phyloP scores from a whole-genome alignment of 345 rosid species.

The Citrus australasica region DNA sequence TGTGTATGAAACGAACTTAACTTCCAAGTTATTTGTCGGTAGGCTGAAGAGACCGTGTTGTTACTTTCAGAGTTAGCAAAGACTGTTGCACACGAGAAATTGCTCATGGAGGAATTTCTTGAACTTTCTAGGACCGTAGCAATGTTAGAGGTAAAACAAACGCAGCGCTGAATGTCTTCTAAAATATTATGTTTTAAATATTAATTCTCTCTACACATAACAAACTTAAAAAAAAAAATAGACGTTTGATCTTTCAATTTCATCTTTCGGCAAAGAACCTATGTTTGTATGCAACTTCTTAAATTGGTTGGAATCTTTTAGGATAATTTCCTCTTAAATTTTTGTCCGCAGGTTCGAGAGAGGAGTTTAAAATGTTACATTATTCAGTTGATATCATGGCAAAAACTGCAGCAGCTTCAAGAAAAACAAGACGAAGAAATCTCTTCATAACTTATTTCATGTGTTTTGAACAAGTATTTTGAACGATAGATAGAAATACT shows the following conservation, averaged over 20 bases:
- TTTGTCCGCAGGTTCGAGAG: conserved; percentile 52
- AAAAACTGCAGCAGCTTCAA: conserved; percentile 18
- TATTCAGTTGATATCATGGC: conserved; percentile 30
- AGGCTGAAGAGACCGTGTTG: conserved; percentile 40
- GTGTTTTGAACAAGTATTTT: neutral
- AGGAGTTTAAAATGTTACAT: conserved; percentile 48
- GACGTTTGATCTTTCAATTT: neutral
- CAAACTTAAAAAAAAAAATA: neutral
- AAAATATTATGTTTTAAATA: too few relatives aligned
- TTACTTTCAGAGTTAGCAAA: conserved; percentile 53
- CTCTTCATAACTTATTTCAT: neutral
- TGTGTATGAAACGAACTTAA: neutral
- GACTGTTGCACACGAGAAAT: conserved; percentile 60
- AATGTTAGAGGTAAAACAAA: conserved; percentile 43
- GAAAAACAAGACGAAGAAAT: neutral
- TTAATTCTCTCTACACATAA: neutral
- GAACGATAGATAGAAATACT: neutral
- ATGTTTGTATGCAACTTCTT: neutral
- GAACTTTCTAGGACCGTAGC: conserved; percentile 52
- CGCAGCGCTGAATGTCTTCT: too few relatives aligned
- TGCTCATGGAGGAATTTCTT: conserved; percentile 53
- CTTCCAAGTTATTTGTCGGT: conserved; percentile 7
- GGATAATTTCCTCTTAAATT: neutral
- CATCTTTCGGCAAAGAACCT: neutral
- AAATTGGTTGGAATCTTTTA: neutral